phyloP scores from a whole-genome alignment of 139 green algal species.

The Pseudopediastrum boryanum region DNA sequence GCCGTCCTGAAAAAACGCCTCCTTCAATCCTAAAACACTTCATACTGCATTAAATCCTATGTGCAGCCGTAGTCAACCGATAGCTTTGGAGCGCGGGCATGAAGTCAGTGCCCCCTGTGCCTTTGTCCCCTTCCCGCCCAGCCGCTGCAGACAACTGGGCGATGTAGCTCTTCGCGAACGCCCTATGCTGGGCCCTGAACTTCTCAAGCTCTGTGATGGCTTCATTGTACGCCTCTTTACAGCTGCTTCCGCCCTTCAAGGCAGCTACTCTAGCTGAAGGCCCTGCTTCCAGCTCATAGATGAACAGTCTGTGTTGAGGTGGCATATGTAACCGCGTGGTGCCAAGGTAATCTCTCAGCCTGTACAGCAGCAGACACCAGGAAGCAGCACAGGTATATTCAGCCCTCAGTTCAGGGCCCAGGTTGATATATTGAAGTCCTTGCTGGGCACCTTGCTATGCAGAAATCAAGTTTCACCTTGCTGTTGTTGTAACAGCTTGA shows the following conservation, averaged over 20 bases:
- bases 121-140: not conserved
- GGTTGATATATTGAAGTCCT: too few relatives aligned
- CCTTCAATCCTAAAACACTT: too few relatives aligned
- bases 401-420: too few relatives aligned
- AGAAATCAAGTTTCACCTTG: too few relatives aligned
- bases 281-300: slow-evolving; percentile 28
- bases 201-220: slow-evolving; percentile 43
- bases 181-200: slow-evolving; percentile 44
- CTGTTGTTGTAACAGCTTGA: too few relatives aligned
- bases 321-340: slow-evolving; percentile 55
- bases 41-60: slow-evolving; percentile 31
- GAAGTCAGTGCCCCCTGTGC: slow-evolving; percentile 56
- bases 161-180: slow-evolving; percentile 51
- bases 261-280: slow-evolving; percentile 1
- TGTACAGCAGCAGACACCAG: too few relatives aligned
- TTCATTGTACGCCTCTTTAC: slow-evolving; percentile 47
- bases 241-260: not conserved
- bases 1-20: too few relatives aligned
- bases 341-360: slow-evolving; percentile 49
- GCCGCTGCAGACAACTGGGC: slow-evolving; percentile 37
- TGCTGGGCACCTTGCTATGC: too few relatives aligned
- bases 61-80: slow-evolving; percentile 34
- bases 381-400: too few relatives aligned
- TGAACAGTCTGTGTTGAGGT: slow-evolving; percentile 45
- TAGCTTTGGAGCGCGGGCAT: slow-evolving; percentile 53